Percentiles rank a stretch among this genome's conserved stretches.
Conservation (phyloP, 2,329 filamentous ascomycete genomes). For the Gliomastix tumulicola region DNA sequence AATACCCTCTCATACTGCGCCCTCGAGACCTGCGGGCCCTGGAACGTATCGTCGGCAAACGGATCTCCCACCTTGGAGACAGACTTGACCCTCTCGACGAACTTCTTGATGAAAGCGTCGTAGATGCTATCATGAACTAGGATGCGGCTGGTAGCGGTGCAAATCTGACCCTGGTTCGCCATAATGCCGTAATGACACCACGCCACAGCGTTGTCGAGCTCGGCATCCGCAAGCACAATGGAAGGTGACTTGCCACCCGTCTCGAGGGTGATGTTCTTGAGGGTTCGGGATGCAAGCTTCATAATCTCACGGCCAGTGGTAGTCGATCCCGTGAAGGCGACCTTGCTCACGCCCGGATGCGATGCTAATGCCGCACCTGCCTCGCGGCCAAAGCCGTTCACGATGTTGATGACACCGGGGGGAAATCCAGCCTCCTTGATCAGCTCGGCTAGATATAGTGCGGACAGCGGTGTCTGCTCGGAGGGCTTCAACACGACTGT, state of each 20-base stretch:
- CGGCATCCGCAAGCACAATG: slow-evolving; percentile 50
- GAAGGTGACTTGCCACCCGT: no score
- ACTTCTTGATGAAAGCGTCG: slow-evolving; percentile 50
- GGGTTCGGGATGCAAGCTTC: slow-evolving; percentile 52
- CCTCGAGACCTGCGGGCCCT: background rate
- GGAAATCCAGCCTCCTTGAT: slow-evolving; percentile 66
- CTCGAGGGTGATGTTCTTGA: slow-evolving; percentile 53
- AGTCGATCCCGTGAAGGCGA: slow-evolving; percentile 69
- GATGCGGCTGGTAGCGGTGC: slow-evolving; percentile 42
- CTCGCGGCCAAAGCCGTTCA: slow-evolving; percentile 59
- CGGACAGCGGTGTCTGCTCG: slow-evolving; percentile 54
- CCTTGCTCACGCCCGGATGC: slow-evolving; percentile 60
- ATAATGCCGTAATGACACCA: background rate
- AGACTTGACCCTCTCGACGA: slow-evolving; percentile 47
- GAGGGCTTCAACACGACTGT: slow-evolving; percentile 52
- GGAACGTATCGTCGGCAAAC: slow-evolving; percentile 17
- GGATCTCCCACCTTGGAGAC: slow-evolving; percentile 20
- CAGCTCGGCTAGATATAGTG: slow-evolving; percentile 52
- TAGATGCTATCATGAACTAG: background rate
- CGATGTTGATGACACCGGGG: slow-evolving; percentile 62
- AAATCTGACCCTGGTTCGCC: slow-evolving; percentile 46
- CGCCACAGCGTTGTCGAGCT: background rate
- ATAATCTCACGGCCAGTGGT: slow-evolving; percentile 60
- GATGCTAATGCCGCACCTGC: slow-evolving; percentile 57
- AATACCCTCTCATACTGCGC: background rate